Percentiles rank a stretch among this genome's conserved stretches.
Evolutionary conservation across 306 rosid species (phyloP).

Genomic region (Sechiopsis laciniata): DNA sequence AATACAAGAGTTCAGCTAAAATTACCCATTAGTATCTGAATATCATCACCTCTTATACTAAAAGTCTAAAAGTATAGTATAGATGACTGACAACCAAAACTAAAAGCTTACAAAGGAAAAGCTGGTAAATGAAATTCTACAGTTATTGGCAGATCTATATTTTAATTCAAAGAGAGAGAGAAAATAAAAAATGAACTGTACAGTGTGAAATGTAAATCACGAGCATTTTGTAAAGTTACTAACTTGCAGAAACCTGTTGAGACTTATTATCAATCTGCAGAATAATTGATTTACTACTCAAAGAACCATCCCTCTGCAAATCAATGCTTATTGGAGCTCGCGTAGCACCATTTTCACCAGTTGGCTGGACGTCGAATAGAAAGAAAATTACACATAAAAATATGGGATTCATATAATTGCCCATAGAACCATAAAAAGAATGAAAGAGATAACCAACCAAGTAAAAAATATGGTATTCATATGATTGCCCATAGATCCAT

Average conservation of each 20-base stretch:
- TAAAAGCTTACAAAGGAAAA: slow-evolving; percentile 12
- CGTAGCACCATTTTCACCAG: slow-evolving; percentile 97
- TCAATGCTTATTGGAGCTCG: slow-evolving; percentile 90
- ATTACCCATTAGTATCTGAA: neutral
- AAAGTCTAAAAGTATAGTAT: neutral
- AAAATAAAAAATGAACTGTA: neutral
- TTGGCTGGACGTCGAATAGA: slow-evolving; percentile 56
- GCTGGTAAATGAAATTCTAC: neutral
- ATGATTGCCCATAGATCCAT: neutral
- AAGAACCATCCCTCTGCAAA: slow-evolving; percentile 72
- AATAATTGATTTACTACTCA: slow-evolving; percentile 90
- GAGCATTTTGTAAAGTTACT: slow-evolving; percentile 27
- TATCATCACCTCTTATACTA: neutral
- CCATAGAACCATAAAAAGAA: neutral
- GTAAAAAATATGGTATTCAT: slow-evolving; percentile 6
- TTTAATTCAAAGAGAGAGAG: neutral
- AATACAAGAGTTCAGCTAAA: neutral
- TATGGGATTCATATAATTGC: neutral
- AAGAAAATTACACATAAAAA: slow-evolving; percentile 12
- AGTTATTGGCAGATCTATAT: neutral
- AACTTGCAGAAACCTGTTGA: slow-evolving; percentile 95
- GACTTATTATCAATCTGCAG: slow-evolving; percentile 90
- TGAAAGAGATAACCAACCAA: neutral
- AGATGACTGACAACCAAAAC: neutral
- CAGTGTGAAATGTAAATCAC: neutral